A percentile compares a stretch with the other conserved stretches of the same genome.
Evolutionary conservation across 2,329 filamentous ascomycete species (phyloP).

Genomic region (Clarireedia monteithiana): DNA sequence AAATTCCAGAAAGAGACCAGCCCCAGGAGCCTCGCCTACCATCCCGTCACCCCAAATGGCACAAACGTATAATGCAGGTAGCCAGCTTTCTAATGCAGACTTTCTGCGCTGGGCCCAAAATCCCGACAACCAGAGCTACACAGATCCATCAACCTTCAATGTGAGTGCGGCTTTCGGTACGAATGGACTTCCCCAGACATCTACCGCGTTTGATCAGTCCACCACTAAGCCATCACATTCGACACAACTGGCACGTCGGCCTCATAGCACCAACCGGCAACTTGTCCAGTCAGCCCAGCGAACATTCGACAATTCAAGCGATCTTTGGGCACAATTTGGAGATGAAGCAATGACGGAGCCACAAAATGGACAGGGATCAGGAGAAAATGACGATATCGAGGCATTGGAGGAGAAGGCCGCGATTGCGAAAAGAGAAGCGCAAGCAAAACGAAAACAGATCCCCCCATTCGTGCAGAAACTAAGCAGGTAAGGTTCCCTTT

Average conservation of each 20-base stretch:
- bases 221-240: constrained; percentile 17
- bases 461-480: constrained; percentile 97
- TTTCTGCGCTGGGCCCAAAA: constrained; percentile 44
- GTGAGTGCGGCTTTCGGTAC: constrained; percentile 18
- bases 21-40: constrained; percentile 62
- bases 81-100: constrained; percentile 41
- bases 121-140: constrained; percentile 29
- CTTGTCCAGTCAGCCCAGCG: constrained; percentile 25
- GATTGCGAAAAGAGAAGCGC: constrained; percentile 78
- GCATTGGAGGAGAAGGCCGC: constrained; percentile 72
- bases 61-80: constrained; percentile 38
- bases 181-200: constrained; percentile 16
- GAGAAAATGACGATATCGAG: constrained; percentile 65
- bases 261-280: constrained; percentile 23
- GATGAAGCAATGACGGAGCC: constrained; percentile 26
- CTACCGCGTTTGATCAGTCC: constrained; percentile 18
- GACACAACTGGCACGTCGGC: constrained; percentile 29
- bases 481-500: constrained; percentile 63
- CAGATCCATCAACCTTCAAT: constrained; percentile 29
- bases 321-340: constrained; percentile 35
- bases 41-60: constrained; percentile 45
- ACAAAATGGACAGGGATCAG: constrained; percentile 32
- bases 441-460: constrained; percentile 88
- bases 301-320: constrained; percentile 23
- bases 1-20: constrained; percentile 62